A percentile compares a stretch with the other conserved stretches of the same genome.
Evolutionary conservation across 352 stramenopile species (phyloP).

Genomic region (Phytophthora citrophthora): DNA sequence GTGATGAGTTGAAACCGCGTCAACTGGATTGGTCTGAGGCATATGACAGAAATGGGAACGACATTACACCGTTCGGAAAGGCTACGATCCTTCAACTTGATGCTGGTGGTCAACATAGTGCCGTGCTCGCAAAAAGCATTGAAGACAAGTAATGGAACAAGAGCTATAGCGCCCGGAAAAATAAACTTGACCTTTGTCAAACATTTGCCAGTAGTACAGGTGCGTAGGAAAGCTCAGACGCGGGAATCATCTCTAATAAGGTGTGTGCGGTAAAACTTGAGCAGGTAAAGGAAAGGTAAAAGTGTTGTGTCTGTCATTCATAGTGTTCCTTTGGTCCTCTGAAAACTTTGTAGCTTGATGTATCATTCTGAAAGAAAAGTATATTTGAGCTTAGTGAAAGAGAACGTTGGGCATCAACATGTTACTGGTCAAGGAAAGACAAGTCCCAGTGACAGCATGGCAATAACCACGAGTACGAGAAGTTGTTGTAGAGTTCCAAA

Average conservation of each 20-base stretch:
- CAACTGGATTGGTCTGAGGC: conserved; percentile 75
- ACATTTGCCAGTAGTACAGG: too few relatives aligned
- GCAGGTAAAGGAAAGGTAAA: too few relatives aligned
- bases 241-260: too few relatives aligned
- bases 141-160: conserved; percentile 21
- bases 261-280: too few relatives aligned
- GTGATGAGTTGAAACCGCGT: conserved; percentile 79
- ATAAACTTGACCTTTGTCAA: conserved; percentile 20
- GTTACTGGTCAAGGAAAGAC: conserved; percentile 9
- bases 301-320: too few relatives aligned
- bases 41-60: conserved; percentile 3
- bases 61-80: conserved; percentile 49
- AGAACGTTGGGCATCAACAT: not conserved
- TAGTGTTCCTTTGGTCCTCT: too few relatives aligned
- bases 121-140: conserved; percentile 60
- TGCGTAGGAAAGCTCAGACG: too few relatives aligned
- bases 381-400: conserved; percentile 11
- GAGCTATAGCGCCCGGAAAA: not conserved
- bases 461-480: conserved; percentile 13
- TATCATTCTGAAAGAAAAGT: not conserved
- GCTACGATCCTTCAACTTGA: conserved; percentile 78
- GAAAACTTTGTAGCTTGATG: not conserved
- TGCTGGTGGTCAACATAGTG: conserved; percentile 89
- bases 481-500: conserved; percentile 32
- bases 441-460: conserved; percentile 21